phyloP scores from a whole-genome alignment of 208 protist genomes.

The Trypanosoma cruzi region DNA sequence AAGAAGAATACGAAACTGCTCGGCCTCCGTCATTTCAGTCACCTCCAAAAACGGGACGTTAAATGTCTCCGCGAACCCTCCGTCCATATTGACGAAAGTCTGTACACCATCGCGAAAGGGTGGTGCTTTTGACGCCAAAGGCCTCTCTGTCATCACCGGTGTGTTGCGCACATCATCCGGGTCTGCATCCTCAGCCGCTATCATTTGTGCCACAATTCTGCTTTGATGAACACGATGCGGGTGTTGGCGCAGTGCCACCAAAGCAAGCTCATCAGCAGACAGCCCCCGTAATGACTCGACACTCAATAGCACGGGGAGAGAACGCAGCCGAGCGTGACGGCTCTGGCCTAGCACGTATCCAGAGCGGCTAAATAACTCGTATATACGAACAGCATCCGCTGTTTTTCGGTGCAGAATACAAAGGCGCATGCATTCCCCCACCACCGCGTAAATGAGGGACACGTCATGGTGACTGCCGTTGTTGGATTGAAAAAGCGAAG shows the following conservation, averaged over 20 bases:
- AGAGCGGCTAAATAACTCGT: constrained; percentile 36
- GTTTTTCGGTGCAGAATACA: constrained; percentile 49
- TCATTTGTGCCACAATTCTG: constrained; percentile 30
- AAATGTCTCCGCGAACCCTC: background rate
- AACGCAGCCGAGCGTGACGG: background rate
- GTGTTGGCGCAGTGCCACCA: constrained; percentile 38
- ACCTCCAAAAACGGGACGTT: background rate
- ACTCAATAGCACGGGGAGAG: background rate
- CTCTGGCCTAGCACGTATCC: constrained; percentile 20
- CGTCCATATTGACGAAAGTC: background rate
- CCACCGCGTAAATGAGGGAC: constrained; percentile 9
- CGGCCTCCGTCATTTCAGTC: constrained; percentile 27
- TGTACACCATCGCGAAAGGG: background rate
- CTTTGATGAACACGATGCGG: constrained; percentile 36
- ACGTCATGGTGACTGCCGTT: constrained; percentile 1
- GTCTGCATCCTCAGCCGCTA: constrained; percentile 35
- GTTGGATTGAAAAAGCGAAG: constrained; percentile 21
- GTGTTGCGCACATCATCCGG: background rate
- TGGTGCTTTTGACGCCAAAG: background rate
- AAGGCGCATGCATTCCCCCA: constrained; percentile 41
- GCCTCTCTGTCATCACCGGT: background rate
- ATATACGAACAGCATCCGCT: constrained; percentile 58
- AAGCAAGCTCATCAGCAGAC: constrained; percentile 33
- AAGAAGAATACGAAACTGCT: constrained; percentile 61
- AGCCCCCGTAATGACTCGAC: constrained; percentile 3